Evolutionary conservation across 371 early-diverging fungal genomes (phyloP).

Genomic region (Funneliformis caledonium): DNA sequence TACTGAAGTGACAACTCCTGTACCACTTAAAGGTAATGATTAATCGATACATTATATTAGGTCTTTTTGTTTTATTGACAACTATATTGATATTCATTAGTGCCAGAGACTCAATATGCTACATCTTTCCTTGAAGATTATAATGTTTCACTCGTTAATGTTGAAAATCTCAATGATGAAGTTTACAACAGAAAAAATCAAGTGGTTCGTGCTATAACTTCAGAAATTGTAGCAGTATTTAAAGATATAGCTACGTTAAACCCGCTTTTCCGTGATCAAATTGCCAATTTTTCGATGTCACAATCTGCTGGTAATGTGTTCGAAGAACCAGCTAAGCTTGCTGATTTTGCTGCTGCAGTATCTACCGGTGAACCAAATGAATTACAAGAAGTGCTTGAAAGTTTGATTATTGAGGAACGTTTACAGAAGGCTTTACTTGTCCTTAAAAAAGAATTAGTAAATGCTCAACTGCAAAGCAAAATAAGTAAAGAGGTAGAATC

Average conservation of each 20-base stretch:
- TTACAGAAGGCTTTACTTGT: slow-evolving; percentile 90
- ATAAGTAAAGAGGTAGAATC: slow-evolving; percentile 95
- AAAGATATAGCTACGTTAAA: slow-evolving; percentile 94
- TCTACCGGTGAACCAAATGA: slow-evolving; percentile 90
- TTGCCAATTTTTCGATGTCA: slow-evolving; percentile 92
- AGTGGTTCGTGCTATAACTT: slow-evolving; percentile 90
- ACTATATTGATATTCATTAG: slow-evolving; percentile 38
- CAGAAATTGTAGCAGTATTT: slow-evolving; percentile 93
- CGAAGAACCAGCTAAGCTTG: slow-evolving; percentile 91
- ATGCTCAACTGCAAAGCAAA: slow-evolving; percentile 94
- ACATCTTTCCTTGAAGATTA: slow-evolving; percentile 70
- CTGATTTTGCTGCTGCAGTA: slow-evolving; percentile 97
- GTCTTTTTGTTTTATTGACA: background rate
- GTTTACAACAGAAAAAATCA: slow-evolving; percentile 84
- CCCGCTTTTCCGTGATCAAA: slow-evolving; percentile 95
- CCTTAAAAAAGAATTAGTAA: slow-evolving; percentile 95
- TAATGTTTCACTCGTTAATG: slow-evolving; percentile 81
- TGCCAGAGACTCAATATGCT: slow-evolving; percentile 43
- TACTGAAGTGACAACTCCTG: background rate
- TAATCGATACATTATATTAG: slow-evolving; percentile 24
- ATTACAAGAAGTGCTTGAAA: slow-evolving; percentile 90
- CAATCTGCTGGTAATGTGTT: slow-evolving; percentile 95
- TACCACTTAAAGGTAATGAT: slow-evolving; percentile 38
- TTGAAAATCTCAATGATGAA: slow-evolving; percentile 84
- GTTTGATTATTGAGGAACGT: slow-evolving; percentile 86